Conservation (phyloP, 805 yeast genomes). For the Saccharomycopsis lassenensis region DNA sequence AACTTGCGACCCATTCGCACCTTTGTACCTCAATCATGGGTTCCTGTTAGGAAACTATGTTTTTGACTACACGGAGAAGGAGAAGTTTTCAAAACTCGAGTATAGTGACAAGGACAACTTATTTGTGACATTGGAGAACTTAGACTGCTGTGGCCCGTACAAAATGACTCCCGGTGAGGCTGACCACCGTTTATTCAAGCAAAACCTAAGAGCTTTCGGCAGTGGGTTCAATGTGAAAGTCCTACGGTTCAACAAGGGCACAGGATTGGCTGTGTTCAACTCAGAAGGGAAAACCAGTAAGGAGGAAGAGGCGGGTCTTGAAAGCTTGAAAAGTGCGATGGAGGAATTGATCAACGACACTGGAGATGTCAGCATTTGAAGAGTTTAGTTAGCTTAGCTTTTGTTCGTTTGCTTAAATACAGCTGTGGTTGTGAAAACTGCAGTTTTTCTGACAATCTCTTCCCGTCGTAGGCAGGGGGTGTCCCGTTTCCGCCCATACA, state of each 20-base stretch:
- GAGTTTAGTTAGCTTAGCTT: too few species aligned
- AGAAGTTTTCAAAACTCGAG: too few species aligned
- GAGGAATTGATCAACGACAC: constrained; percentile 8
- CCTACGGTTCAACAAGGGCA: constrained; percentile 12
- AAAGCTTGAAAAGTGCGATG: constrained; percentile 12
- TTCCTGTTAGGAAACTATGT: constrained; percentile 12
- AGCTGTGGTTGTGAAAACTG: too few species aligned
- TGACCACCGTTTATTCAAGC: constrained; percentile 3
- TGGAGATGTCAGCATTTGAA: too few species aligned
- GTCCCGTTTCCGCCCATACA: not conserved
- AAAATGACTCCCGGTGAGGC: constrained; percentile 2
- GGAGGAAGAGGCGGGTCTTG: constrained; percentile 4
- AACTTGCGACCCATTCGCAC: constrained; percentile 8
- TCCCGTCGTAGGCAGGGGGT: too few species aligned
- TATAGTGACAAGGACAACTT: constrained; percentile 5
- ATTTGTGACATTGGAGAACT: constrained; percentile 7
- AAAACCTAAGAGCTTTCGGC: constrained; percentile 9
- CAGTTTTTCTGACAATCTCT: too few species aligned
- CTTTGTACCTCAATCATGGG: constrained; percentile 7
- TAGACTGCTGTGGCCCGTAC: constrained; percentile 6
- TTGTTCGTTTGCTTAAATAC: too few species aligned
- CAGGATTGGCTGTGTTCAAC: constrained; percentile 16
- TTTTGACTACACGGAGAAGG: constrained; percentile 2
- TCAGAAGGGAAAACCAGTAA: not conserved
- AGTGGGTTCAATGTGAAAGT: constrained; percentile 12